Base-by-base conservation (phyloP, 148 eudicot species). In the Simmondsia chinensis region DNA sequence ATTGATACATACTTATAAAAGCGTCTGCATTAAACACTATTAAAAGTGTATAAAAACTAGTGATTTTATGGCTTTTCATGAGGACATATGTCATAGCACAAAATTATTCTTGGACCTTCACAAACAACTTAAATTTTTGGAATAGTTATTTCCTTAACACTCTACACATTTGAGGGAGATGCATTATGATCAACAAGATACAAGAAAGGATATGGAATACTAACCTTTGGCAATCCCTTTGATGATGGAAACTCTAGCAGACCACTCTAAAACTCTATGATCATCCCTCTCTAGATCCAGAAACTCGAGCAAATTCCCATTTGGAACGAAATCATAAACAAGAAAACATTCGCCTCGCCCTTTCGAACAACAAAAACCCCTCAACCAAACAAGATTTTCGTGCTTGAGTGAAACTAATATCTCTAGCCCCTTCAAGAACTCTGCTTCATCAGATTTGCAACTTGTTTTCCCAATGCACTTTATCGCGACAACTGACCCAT, bases 281-380 rank as follows among this genome's bases (percentile, higher is more conserved):
- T 59, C 60, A 11, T 71, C 68, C 38, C 56, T 61, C 53, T 76
- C 68, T 46, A 76, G 29, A 54, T 87, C 78, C 29, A 87, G 85
- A 54, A 71, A 82, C 51, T 69, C 75, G 52, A 74, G 69, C 72
- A 87, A 59, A 53, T 69, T 82, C 20, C 88, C 94, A 14, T 87
- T 79, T 2, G 94, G 56, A 19, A 83, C 82, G 52, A 69, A 87
- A 39, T 87, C 94, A 52, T 82, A 87, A 18, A 87, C 58, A 19
- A 87, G 75, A 54, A 82, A 87, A 52, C 96, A 87, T 69, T 87
- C 96, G 39, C 96, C 94, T 48, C 96, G 61, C 13, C 88, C 94
- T 55, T 72, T 74, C 10, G 96, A 87, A 52, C 88, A 87, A 43
- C 96, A 87, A 55, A 87, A 74, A n/a, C 96, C 96, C 74, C 88